A percentile compares a stretch with the other conserved stretches of the same genome.
Evolutionary conservation across 2,329 filamentous ascomycete species (phyloP).

Genomic region (Colletotrichum cordylinicola): DNA sequence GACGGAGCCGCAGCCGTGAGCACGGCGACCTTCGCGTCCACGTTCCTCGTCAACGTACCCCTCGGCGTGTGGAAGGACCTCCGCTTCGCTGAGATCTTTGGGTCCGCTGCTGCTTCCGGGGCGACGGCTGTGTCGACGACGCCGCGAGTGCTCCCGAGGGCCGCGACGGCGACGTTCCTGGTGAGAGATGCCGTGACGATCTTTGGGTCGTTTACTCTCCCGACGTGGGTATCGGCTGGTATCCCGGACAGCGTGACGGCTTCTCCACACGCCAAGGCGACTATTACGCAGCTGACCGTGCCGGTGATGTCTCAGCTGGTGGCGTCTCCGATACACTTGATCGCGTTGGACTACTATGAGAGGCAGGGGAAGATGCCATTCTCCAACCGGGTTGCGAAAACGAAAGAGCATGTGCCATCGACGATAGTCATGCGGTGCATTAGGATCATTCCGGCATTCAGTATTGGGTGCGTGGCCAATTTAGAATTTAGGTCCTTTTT

Average conservation of each 20-base stretch:
- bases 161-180: conserved; percentile 30
- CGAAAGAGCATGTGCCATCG: conserved; percentile 28
- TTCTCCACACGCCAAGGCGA: conserved; percentile 29
- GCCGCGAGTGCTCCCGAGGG: conserved; percentile 23
- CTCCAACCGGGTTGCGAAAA: conserved; percentile 25
- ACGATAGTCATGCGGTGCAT: conserved; percentile 32
- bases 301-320: conserved; percentile 34
- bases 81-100: conserved; percentile 33
- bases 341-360: conserved; percentile 26
- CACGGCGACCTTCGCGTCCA: conserved; percentile 26
- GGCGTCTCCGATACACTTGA: conserved; percentile 34
- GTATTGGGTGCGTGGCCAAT: conserved; percentile 33
- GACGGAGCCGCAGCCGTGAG: conserved; percentile 27
- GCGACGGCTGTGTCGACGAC: conserved; percentile 1
- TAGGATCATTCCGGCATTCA: conserved; percentile 36
- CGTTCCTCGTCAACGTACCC: conserved; percentile 35
- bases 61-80: conserved; percentile 37
- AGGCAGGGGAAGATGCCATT: conserved; percentile 25
- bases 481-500: conserved; percentile 18
- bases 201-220: conserved; percentile 36
- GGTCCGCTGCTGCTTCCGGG: conserved; percentile 14
- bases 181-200: conserved; percentile 35
- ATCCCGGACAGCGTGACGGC: conserved; percentile 30
- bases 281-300: conserved; percentile 32
- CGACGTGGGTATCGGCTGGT: conserved; percentile 27